Evolutionary conservation across 164 flowering plant species (phyloP).

Genomic region (Kalanchoe fedtschenkoi): DNA sequence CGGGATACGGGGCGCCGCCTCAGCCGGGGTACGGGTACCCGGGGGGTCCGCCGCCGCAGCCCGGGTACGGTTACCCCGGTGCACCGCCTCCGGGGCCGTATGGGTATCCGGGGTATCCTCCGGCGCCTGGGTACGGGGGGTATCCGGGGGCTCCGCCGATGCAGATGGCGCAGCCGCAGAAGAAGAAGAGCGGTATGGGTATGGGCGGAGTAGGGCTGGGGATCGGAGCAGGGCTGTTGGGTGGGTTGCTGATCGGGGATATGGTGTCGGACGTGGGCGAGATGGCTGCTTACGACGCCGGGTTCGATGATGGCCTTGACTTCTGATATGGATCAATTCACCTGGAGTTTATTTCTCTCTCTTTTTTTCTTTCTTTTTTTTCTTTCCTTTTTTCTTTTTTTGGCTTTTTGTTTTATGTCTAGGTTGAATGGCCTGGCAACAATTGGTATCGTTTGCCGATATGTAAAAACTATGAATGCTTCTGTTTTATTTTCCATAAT

Average conservation of each 20-base stretch:
- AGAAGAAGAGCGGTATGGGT: conserved; percentile 16
- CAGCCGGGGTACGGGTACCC: not conserved
- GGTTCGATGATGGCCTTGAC: conserved; percentile 10
- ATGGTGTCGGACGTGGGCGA: conserved; percentile 20
- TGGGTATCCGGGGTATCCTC: conserved; percentile 9
- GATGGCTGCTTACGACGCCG: conserved; percentile 12
- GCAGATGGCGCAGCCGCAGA: conserved; percentile 33
- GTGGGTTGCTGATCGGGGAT: conserved; percentile 26
- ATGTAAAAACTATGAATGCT: too few relatives aligned
- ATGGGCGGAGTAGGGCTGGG: conserved; percentile 19
- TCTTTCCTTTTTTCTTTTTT: too few relatives aligned
- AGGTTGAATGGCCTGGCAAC: too few relatives aligned
- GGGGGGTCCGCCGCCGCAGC: conserved; percentile 9
- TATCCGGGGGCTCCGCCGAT: conserved; percentile 22
- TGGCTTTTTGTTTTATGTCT: too few relatives aligned
- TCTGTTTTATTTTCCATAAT: too few relatives aligned
- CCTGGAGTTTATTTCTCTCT: too few relatives aligned
- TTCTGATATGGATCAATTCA: conserved; percentile 6
- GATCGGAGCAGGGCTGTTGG: conserved; percentile 26
- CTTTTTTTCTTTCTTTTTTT: too few relatives aligned
- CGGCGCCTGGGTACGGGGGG: conserved; percentile 13
- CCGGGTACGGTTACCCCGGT: conserved; percentile 6
- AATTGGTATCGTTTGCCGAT: too few relatives aligned
- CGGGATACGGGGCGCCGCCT: not conserved
- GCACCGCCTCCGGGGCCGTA: not conserved